Evolutionary conservation across 2,329 filamentous ascomycete genomes (phyloP), one percentile per base, ranked within the genome.

Genomic region (Pseudocercospora pini-densiflorae): DNA sequence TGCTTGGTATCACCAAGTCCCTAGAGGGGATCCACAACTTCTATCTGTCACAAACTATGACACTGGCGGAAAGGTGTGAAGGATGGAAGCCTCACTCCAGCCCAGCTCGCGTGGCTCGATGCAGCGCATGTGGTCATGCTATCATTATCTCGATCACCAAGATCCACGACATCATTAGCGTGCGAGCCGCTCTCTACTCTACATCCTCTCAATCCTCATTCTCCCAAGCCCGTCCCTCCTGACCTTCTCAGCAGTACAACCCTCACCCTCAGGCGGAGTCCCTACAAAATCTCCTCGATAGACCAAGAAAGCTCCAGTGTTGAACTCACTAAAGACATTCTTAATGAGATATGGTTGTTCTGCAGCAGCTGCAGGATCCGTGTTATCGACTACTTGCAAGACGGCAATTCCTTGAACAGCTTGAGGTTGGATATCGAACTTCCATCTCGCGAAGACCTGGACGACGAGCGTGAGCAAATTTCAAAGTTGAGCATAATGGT

Each of bases 311-410:
- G 63, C 63, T n/a, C 63, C 63, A 24, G 68, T 70, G 58, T 74
- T 75, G 66, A 75, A 73, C 47, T 75, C 73, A 10, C 66, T 68
- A 61, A 68, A 72, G 36, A 73, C 64, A 14, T 65, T 64, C 29
- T 71, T 70, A 63, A 74, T 74, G 47, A 74, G 62, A 62, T 65
- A 75, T 16, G 72, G 72, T 53, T 71, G 67, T 10, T 63, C n/a
- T 7, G 14, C 23, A 21, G 61, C 49, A 23, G 61, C 49, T 27
- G 14, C 23, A 2, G 21, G 24, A 27, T 51, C 47, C 14, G 47
- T 51, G 58, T 58, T 45, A 1, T 33, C 40, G 43, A 45, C 27
- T 2, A 58, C 21, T 19, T 64, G 57, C 24, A 68, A 59, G 16
- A 71, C 66, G n/a, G 70, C 67, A 59, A 73, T 72, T 6, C 73